These are phyloP conservation scores for Suillus subalutaceus DNA, from an alignment of 768 basidiomycete species.

Conservation along the genomic window DNA sequence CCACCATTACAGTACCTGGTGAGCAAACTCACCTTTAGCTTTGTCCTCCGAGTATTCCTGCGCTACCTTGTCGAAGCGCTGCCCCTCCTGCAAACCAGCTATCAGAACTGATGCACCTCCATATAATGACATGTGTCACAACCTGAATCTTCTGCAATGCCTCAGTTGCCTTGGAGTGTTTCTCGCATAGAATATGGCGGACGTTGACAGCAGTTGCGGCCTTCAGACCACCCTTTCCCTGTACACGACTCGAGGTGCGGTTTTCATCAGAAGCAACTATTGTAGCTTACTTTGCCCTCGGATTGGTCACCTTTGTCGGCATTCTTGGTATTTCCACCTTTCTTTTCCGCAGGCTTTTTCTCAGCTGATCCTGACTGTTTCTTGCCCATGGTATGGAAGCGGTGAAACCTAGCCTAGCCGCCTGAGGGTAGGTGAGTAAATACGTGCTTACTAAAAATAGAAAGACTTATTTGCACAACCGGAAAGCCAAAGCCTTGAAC, in stretches of 20 bases:
- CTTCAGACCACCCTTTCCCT: conserved; percentile 68
- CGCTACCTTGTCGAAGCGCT: conserved; percentile 86
- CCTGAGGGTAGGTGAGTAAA: not conserved
- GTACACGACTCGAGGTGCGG: conserved; percentile 3
- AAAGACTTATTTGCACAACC: not conserved
- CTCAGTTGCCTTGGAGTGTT: conserved; percentile 78
- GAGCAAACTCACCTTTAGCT: conserved; percentile 63
- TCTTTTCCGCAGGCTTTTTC: conserved; percentile 6
- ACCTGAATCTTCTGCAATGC: conserved; percentile 83
- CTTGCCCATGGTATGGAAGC: conserved; percentile 7
- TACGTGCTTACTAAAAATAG: not conserved
- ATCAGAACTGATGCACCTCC: not conserved
- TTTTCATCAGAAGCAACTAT: conserved; percentile 7
- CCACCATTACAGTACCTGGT: not conserved
- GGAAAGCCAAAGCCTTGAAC: no score
- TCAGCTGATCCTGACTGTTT: conserved; percentile 3
- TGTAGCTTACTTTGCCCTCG: conserved; percentile 20
- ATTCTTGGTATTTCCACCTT: conserved; percentile 18
- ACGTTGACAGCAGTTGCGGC: conserved; percentile 84
- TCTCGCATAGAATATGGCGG: conserved; percentile 87
- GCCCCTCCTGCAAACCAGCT: conserved; percentile 57
- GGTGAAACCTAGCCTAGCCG: not conserved
- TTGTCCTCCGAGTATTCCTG: conserved; percentile 92
- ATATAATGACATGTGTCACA: not conserved
- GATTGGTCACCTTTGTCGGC: conserved; percentile 20